Percentiles rank a stretch among this genome's conserved stretches.
These are phyloP conservation scores for Hura crepitans DNA, from an alignment of 441 rosid genomes.

Conservation along the genomic window DNA sequence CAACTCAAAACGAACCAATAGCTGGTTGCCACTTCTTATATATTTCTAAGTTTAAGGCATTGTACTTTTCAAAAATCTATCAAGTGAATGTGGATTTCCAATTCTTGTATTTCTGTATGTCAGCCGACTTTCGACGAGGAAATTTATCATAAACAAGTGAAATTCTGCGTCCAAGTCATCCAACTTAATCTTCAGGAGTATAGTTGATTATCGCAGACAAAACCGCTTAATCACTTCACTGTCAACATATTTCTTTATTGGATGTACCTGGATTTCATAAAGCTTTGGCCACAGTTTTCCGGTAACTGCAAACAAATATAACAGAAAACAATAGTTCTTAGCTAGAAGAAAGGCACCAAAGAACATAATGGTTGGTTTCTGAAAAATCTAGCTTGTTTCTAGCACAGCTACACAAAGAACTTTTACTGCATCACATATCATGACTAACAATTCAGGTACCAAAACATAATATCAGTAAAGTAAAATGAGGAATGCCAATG, in stretches of 20 bases:
- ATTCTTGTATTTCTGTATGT: too few species aligned
- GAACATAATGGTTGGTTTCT: too few species aligned
- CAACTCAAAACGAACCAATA: slow-evolving; percentile 5
- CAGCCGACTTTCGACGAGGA: not conserved
- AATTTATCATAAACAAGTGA: not conserved
- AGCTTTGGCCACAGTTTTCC: slow-evolving; percentile 92
- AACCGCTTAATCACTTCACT: slow-evolving; percentile 34
- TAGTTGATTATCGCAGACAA: slow-evolving; percentile 41
- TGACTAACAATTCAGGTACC: not conserved
- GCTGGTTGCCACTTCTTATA: not conserved
- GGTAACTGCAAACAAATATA: slow-evolving; percentile 52
- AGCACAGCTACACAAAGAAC: not conserved
- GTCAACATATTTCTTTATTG: slow-evolving; percentile 24
- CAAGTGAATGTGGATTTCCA: too few species aligned
- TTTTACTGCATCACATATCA: not conserved
- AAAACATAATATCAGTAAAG: not conserved
- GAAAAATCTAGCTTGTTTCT: not conserved
- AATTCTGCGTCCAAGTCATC: not conserved
- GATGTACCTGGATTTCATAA: slow-evolving; percentile 66
- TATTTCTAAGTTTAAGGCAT: too few species aligned
- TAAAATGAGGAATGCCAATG: not conserved
- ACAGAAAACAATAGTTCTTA: not conserved
- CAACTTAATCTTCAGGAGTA: not conserved
- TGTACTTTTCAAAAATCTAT: too few species aligned
- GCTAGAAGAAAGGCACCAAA: not conserved